Evolutionary conservation across 2,329 filamentous ascomycete genomes (phyloP).

Genomic region (Ambrosiella cleistominuta): DNA sequence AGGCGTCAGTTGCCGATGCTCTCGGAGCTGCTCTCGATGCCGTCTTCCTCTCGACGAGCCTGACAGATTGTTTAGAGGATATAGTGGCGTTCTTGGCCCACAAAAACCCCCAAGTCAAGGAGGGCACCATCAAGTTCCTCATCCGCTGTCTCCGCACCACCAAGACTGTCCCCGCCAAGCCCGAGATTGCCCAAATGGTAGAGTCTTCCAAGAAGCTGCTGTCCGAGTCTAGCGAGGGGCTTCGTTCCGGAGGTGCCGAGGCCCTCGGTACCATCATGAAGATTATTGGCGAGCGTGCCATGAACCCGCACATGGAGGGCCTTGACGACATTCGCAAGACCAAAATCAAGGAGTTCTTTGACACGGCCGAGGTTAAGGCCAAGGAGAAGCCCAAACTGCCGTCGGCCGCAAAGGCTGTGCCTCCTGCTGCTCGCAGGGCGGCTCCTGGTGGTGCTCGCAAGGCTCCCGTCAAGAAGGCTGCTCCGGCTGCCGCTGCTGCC

Average conservation of each 20-base stretch:
- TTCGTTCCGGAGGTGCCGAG: slow-evolving; percentile 80
- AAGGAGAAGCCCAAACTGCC: slow-evolving; percentile 65
- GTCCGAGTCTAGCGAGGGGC: slow-evolving; percentile 69
- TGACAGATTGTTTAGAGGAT: slow-evolving; percentile 83
- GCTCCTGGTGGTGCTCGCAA: slow-evolving; percentile 26
- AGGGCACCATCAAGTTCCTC: slow-evolving; percentile 87
- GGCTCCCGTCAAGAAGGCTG: slow-evolving; percentile 28
- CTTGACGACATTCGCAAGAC: slow-evolving; percentile 89
- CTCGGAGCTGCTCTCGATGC: slow-evolving; percentile 69
- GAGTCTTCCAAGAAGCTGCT: slow-evolving; percentile 79
- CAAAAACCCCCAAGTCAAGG: slow-evolving; percentile 96
- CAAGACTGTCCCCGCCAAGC: slow-evolving; percentile 63
- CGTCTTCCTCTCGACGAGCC: slow-evolving; percentile 44
- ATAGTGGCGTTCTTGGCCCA: slow-evolving; percentile 68
- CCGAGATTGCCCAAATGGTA: slow-evolving; percentile 71
- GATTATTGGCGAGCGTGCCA: slow-evolving; percentile 89
- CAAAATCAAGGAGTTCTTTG: slow-evolving; percentile 87
- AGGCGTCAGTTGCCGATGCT: slow-evolving; percentile 72
- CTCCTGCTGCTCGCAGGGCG: slow-evolving; percentile 28
- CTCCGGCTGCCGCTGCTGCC: slow-evolving; percentile 20
- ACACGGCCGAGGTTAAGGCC: slow-evolving; percentile 35
- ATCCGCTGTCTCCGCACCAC: slow-evolving; percentile 73
- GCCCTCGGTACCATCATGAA: slow-evolving; percentile 93
- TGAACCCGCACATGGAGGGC: slow-evolving; percentile 81
- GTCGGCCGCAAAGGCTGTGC: slow-evolving; percentile 36